Percentiles rank a stretch among this genome's conserved stretches.
Conservation (phyloP, 2,329 filamentous ascomycete species). For the Aspergillus neotritici region DNA sequence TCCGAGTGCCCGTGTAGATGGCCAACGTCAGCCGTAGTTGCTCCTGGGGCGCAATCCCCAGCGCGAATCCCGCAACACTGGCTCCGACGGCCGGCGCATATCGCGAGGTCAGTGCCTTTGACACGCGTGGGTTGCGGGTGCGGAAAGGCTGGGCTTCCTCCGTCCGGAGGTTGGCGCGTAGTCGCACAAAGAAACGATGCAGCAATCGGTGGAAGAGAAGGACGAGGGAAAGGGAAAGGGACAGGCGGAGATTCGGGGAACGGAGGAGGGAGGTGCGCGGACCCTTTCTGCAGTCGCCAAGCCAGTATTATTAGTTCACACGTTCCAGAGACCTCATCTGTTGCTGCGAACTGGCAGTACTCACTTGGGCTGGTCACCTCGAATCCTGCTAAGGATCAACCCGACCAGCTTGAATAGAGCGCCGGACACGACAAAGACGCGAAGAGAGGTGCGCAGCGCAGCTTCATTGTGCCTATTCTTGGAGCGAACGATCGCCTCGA, state of each 20-base stretch:
- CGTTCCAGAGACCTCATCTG: neutral
- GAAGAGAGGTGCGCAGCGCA: conserved; percentile 63
- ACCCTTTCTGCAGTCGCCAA: conserved; percentile 25
- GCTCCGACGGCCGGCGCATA: conserved; percentile 88
- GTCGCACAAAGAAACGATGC: conserved; percentile 78
- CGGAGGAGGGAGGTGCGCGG: conserved; percentile 39
- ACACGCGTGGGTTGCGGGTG: conserved; percentile 70
- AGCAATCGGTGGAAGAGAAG: conserved; percentile 83
- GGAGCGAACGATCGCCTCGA: conserved; percentile 47
- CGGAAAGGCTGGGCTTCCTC: conserved; percentile 77
- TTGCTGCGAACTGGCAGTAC: conserved; percentile 4
- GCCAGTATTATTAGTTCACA: neutral
- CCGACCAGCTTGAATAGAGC: conserved; percentile 60
- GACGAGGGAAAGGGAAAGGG: conserved; percentile 75
- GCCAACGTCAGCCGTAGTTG: conserved; percentile 72
- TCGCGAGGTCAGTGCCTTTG: conserved; percentile 69
- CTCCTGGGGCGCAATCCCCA: conserved; percentile 68
- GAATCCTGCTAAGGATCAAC: conserved; percentile 36
- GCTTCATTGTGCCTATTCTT: conserved; percentile 64
- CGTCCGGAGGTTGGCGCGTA: conserved; percentile 72
- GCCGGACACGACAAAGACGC: conserved; percentile 62
- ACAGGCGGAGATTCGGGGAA: conserved; percentile 68
- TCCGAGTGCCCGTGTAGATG: conserved; percentile 74
- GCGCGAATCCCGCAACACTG: conserved; percentile 73
- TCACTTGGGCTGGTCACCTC: conserved; percentile 20